These are phyloP conservation scores for Metschnikowia arizonensis DNA, from an alignment of 805 yeast genomes.

Conservation along the genomic window DNA sequence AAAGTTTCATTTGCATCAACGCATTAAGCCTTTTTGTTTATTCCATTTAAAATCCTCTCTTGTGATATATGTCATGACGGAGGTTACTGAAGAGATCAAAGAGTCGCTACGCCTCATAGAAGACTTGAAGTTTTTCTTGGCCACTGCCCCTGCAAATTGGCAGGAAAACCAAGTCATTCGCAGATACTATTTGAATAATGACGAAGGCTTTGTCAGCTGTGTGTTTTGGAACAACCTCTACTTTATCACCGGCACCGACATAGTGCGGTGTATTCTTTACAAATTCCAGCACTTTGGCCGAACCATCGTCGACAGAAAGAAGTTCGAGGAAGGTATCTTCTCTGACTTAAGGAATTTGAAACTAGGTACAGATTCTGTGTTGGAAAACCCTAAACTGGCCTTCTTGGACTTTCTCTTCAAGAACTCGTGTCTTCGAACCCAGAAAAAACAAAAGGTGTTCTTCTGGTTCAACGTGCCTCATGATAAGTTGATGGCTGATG, in stretches of 20 bases:
- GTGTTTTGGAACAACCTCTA: slow-evolving; percentile 87
- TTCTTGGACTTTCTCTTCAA: slow-evolving; percentile 80
- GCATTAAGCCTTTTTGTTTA: background rate
- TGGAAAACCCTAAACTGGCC: slow-evolving; percentile 82
- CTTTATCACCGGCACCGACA: slow-evolving; percentile 93
- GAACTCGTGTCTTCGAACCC: slow-evolving; percentile 86
- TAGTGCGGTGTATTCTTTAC: slow-evolving; percentile 85
- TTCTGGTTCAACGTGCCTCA: slow-evolving; percentile 97
- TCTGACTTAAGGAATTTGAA: slow-evolving; percentile 85
- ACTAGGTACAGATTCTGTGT: slow-evolving; percentile 79
- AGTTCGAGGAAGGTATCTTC: slow-evolving; percentile 94
- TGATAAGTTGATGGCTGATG: slow-evolving; percentile 87
- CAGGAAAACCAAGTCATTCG: slow-evolving; percentile 82
- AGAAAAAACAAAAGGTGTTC: slow-evolving; percentile 94
- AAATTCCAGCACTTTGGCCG: slow-evolving; percentile 89
- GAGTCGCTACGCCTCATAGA: slow-evolving; percentile 63
- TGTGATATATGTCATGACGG: slow-evolving; percentile 8
- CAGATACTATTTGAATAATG: slow-evolving; percentile 78
- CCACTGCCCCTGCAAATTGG: slow-evolving; percentile 96
- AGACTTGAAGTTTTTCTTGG: slow-evolving; percentile 78
- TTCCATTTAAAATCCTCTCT: background rate
- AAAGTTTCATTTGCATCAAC: background rate
- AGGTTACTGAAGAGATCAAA: slow-evolving; percentile 17
- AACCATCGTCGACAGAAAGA: slow-evolving; percentile 76
- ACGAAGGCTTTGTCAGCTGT: slow-evolving; percentile 90